These are phyloP conservation scores for Clarkia xantiana DNA, from an alignment of 345 rosid species.

Conservation along the genomic window DNA sequence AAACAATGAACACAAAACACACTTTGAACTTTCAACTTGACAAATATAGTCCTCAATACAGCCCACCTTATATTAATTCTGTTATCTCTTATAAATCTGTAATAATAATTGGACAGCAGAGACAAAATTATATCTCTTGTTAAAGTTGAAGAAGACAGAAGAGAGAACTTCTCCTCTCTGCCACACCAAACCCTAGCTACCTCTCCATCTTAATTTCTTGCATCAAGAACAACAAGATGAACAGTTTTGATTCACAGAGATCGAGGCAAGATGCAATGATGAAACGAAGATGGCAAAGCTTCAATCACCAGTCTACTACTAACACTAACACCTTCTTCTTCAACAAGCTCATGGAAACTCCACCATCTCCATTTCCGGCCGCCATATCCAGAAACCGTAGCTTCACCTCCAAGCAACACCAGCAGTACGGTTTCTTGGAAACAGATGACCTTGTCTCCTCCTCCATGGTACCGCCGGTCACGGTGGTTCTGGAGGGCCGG, in stretches of 20 bases:
- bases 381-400: conserved; percentile 21
- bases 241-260: conserved; percentile 31
- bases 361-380: conserved; percentile 11
- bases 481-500: conserved; percentile 80
- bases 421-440: conserved; percentile 11
- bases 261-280: conserved; percentile 27
- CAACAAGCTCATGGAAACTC: conserved; percentile 4
- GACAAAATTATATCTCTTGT: too few relatives aligned
- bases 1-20: too few relatives aligned
- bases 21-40: too few relatives aligned
- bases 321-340: conserved; percentile 3
- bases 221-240: conserved; percentile 16
- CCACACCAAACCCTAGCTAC: background rate
- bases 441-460: conserved; percentile 53
- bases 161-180: background rate
- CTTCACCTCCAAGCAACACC: conserved; percentile 5
- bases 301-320: conserved; percentile 11
- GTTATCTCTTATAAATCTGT: too few relatives aligned
- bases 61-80: too few relatives aligned
- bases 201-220: background rate
- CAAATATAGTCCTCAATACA: too few relatives aligned
- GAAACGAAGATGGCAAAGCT: conserved; percentile 37
- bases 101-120: too few relatives aligned
- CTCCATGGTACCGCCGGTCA: conserved; percentile 56
- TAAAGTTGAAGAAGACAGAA: background rate